Evolutionary conservation across 2,329 filamentous ascomycete species (phyloP), one percentile per base, ranked within the genome.

Genomic region (Cytospora piceae): DNA sequence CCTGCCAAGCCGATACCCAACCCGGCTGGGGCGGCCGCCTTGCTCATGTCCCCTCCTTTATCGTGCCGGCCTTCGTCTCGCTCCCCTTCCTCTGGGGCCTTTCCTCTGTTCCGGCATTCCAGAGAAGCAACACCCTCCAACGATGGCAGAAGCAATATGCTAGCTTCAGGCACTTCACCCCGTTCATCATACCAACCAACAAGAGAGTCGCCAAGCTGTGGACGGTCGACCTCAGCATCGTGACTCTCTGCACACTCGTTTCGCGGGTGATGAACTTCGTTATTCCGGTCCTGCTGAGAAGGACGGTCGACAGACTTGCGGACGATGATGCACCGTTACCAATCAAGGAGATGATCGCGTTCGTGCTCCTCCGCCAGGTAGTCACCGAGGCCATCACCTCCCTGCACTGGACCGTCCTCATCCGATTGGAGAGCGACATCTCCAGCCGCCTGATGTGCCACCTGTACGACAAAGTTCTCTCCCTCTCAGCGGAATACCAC

Each of bases 401-500:
- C 8, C 12, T 59, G 37, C 42, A 42, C 57, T 59, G 57, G 57
- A 31, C 22, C 24, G 49, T 32, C 3, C 57, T 59, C 20, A 12
- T 51, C 39, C 57, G 46, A n/a, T 24, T 59, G n/a, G 57, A 59
- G 39, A 32, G 20, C 15, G 46, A 49, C 37, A 59, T 52, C 29
- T 49, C 57, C 14, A 52, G 49, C 27, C 57, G 57, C 22, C 37
- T 59, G 2, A 59, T 52, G 24, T 49, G 39, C 24, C 22, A 49
- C 22, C 39, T 59, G 14, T 59, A 51, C 39, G 37, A 59, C 57
- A 49, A 49, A 12, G 27, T 32, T 17, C 22, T 59, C 12, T 20
- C 39, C n/a, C 29, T 59, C 4, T 59, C 57, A 3, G 57, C 57
- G 8, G 57, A 59, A 22, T 59, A 51, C 39, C 57, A 59, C 39